A percentile compares a stretch with the other conserved stretches of the same genome.
phyloP scores from a whole-genome alignment of 2,329 filamentous ascomycete genomes.

The Aspergillus ochraceus region DNA sequence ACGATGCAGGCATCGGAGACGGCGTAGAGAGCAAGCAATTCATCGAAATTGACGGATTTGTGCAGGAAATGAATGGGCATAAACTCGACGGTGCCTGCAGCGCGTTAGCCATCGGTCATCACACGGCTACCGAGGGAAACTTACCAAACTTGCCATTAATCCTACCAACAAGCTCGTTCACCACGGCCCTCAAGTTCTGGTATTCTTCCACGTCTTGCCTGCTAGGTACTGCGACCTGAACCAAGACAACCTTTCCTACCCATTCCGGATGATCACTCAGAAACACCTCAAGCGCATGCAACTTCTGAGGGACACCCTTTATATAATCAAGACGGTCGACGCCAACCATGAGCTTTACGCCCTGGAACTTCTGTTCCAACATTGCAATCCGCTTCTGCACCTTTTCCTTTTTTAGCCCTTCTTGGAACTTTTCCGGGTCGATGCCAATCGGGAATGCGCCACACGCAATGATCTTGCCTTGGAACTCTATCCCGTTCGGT shows the following conservation, averaged over 20 bases:
- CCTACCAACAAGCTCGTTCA: conserved; percentile 93
- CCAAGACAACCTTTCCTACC: conserved; percentile 95
- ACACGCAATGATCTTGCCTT: conserved; percentile 83
- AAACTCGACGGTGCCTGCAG: conserved; percentile 81
- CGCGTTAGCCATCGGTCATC: conserved; percentile 12
- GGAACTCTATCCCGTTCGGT: conserved; percentile 89
- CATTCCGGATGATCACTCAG: conserved; percentile 95
- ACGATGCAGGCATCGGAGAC: conserved; percentile 91
- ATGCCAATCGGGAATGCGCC: conserved; percentile 98
- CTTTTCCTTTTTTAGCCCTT: conserved; percentile 79
- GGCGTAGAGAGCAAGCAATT: conserved; percentile 89
- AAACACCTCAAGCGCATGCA: conserved; percentile 95
- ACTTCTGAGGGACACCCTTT: conserved; percentile 96
- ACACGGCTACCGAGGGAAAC: background rate
- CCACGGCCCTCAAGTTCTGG: conserved; percentile 89
- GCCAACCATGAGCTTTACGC: conserved; percentile 93
- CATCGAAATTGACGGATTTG: conserved; percentile 92
- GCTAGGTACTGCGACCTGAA: conserved; percentile 93
- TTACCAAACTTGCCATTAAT: conserved; percentile 75
- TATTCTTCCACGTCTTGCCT: conserved; percentile 97
- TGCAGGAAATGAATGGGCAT: conserved; percentile 99
- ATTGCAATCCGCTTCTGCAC: conserved; percentile 85
- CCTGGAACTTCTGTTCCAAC: conserved; percentile 86
- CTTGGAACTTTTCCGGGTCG: conserved; percentile 92
- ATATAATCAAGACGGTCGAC: conserved; percentile 98